Base-by-base conservation (phyloP, 176 grass and related monocot genomes). In the Musa acuminata region DNA sequence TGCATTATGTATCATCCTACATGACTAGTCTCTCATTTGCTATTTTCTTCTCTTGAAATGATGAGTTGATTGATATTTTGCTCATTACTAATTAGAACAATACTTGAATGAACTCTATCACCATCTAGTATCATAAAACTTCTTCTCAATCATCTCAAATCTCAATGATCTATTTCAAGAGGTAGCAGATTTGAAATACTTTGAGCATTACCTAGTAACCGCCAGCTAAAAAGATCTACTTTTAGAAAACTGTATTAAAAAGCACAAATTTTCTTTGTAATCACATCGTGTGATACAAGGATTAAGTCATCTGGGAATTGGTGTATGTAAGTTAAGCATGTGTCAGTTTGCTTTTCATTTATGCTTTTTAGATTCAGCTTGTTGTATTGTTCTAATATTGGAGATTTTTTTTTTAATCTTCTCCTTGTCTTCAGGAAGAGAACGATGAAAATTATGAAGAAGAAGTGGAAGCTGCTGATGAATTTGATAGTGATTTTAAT, bases 401-500 rank as follows among this genome's bases (percentile, higher is more conserved):
- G 23, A 72, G 20, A 1, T 23, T 73, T 1, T 11, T 66, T 50
- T 23, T 72, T 19, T 60, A 50, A 19, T 73, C 8, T 35, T 26
- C 17, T 60, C 22, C 73, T 75, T 67, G 23, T 80, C 76, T 13
- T 8, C 86, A 98, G 95, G 95, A 98, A 11, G 90, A 89, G 2
- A 19, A 87, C 24, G 95, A 98, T 77, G 86, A 81, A 63, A 93
- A 84, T 75, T 98, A 94, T 29, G 80, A 89, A 87, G 86, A 84
- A 82, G 88, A 94, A 64, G 80, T 74, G 53, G 90, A 94, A 63
- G 88, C 64, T 71, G 82, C 84, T 68, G 95, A 98, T 63, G 80
- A 85, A 63, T 91, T 89, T 84, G 95, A 98, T 84, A 93, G 90
- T 74, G 95, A 98, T 87, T 98, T 98, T 29, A 60, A 49, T 71